Evolutionary conservation across 2,329 filamentous ascomycete species (phyloP).

Genomic region (Chaetomiaceae sp.): DNA sequence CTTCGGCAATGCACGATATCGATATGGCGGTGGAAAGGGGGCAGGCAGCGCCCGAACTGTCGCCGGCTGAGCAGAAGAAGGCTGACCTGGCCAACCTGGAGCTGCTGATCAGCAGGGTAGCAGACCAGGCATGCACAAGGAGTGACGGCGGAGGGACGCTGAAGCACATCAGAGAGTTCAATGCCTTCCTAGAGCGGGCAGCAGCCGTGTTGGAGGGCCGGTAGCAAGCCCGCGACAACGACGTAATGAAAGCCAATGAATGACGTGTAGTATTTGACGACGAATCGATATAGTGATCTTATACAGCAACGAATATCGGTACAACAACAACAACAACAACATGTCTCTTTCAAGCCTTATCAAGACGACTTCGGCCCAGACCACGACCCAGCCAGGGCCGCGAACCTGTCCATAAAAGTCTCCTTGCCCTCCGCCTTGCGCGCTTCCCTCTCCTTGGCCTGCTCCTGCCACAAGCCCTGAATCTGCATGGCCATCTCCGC

Average conservation of each 20-base stretch:
- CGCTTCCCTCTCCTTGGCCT: constrained; percentile 50
- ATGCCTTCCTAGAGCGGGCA: constrained; percentile 58
- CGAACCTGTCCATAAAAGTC: constrained; percentile 40
- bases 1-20: constrained; percentile 57
- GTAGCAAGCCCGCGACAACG: constrained; percentile 4
- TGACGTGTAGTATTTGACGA: too few species aligned
- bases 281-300: too few species aligned
- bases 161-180: constrained; percentile 57
- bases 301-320: constrained; percentile 9
- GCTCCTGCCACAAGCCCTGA: constrained; percentile 51
- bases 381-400: constrained; percentile 2
- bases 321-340: constrained; percentile 1
- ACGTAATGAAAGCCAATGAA: constrained; percentile 5
- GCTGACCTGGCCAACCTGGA: constrained; percentile 55
- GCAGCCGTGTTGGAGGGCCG: constrained; percentile 50
- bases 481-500: constrained; percentile 55
- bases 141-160: constrained; percentile 47
- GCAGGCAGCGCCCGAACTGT: constrained; percentile 44
- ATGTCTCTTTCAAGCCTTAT: not conserved
- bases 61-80: constrained; percentile 42
- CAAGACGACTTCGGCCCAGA: constrained; percentile 11
- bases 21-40: constrained; percentile 48
- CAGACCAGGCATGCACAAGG: constrained; percentile 48
- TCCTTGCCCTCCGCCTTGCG: constrained; percentile 54
- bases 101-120: constrained; percentile 50